Evolutionary conservation across 306 rosid species (phyloP).

Genomic region (Prunus fruticosa): DNA sequence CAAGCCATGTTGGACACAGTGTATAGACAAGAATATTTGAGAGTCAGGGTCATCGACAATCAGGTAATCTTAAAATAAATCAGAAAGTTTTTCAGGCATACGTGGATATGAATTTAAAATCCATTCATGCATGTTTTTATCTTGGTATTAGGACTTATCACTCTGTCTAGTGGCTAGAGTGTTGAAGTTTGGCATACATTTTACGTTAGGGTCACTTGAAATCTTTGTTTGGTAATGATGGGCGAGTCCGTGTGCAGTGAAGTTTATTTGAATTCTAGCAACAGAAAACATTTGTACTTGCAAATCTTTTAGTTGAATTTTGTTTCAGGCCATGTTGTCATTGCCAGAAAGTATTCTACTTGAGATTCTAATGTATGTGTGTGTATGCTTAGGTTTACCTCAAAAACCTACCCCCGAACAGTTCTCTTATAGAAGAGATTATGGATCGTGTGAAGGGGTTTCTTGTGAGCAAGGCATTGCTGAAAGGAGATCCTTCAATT

Average conservation of each 20-base stretch:
- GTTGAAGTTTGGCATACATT: neutral
- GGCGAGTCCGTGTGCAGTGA: neutral
- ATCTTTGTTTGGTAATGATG: neutral
- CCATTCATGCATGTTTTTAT: neutral
- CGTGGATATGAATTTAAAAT: neutral
- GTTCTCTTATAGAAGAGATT: constrained; percentile 77
- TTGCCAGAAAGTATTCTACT: neutral
- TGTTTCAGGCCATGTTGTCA: neutral
- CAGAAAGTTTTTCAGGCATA: constrained; percentile 13
- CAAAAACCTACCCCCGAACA: constrained; percentile 89
- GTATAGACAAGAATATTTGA: constrained; percentile 84
- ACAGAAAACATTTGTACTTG: neutral
- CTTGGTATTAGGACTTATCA: neutral
- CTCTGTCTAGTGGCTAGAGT: neutral
- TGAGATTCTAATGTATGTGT: neutral
- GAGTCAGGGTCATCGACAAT: constrained; percentile 85
- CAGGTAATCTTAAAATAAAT: constrained; percentile 46
- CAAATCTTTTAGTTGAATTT: constrained; percentile 1
- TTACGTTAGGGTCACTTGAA: neutral
- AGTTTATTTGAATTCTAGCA: constrained; percentile 2
- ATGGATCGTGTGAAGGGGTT: constrained; percentile 70
- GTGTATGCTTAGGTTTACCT: constrained; percentile 60
- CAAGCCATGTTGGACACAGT: constrained; percentile 96
- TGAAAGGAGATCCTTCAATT: constrained; percentile 72
- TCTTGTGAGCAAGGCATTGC: constrained; percentile 78